These are phyloP conservation scores for Trichoderma cornu-damae DNA, from an alignment of 2,329 filamentous ascomycete genomes.

Conservation along the genomic window DNA sequence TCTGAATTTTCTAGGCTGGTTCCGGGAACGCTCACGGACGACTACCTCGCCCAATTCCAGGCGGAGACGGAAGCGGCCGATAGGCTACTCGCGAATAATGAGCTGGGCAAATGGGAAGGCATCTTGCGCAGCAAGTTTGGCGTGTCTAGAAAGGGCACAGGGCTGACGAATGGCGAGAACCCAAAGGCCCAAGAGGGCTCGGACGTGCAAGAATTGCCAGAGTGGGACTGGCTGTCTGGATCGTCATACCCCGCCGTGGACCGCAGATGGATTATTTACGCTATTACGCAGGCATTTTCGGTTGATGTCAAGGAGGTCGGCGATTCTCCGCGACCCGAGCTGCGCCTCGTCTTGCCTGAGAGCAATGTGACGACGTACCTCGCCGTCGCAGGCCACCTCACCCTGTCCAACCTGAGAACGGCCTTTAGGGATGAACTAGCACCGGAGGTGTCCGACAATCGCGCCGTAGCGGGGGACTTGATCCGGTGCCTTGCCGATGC, in stretches of 20 bases:
- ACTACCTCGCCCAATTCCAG: conserved; percentile 44
- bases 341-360: conserved; percentile 41
- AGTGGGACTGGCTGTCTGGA: conserved; percentile 49
- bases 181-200: conserved; percentile 19
- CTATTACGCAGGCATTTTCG: conserved; percentile 57
- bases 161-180: conserved; percentile 22
- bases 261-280: conserved; percentile 59
- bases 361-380: conserved; percentile 56
- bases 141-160: conserved; percentile 30
- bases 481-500: conserved; percentile 57
- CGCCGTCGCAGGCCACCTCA: conserved; percentile 55
- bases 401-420: conserved; percentile 52
- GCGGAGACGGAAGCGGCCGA: conserved; percentile 45
- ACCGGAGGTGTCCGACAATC: conserved; percentile 39
- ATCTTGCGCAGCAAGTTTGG: conserved; percentile 47
- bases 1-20: conserved; percentile 35
- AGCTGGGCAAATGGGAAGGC: conserved; percentile 47
- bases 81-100: conserved; percentile 40
- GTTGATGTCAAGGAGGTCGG: conserved; percentile 44
- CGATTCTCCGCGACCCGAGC: conserved; percentile 28
- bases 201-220: conserved; percentile 31
- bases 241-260: conserved; percentile 52
- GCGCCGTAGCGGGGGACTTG: conserved; percentile 55
- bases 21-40: conserved; percentile 48
- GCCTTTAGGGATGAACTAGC: conserved; percentile 49